These are phyloP conservation scores for Sphagnum magellanicum DNA, from an alignment of 228 moss, liverwort and hornwort genomes.

Conservation along the genomic window DNA sequence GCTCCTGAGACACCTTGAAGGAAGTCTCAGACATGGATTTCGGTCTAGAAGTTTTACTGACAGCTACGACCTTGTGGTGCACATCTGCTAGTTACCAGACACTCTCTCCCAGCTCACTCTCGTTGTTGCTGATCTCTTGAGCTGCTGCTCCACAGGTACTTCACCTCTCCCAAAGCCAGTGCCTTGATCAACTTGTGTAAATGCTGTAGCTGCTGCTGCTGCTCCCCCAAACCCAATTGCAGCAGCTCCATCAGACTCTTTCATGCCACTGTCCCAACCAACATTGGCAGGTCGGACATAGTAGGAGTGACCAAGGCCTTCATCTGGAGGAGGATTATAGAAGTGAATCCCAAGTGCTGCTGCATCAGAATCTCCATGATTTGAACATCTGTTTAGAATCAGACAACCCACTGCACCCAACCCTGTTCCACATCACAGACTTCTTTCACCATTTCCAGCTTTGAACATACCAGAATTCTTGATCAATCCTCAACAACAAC, in stretches of 20 bases:
- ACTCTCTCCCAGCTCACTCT: slow-evolving; percentile 29
- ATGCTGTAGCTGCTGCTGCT: background rate
- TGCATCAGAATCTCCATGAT: slow-evolving; percentile 49
- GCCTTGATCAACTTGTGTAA: too few relatives aligned
- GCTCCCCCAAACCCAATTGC: background rate
- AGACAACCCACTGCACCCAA: slow-evolving; percentile 71
- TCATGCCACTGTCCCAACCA: slow-evolving; percentile 18
- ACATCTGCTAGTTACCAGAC: too few relatives aligned
- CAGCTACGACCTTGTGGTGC: too few relatives aligned
- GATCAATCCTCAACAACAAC: too few relatives aligned
- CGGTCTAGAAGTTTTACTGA: slow-evolving; percentile 20
- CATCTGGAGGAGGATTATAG: slow-evolving; percentile 54
- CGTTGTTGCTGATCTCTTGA: slow-evolving; percentile 17
- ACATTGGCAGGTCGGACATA: slow-evolving; percentile 69
- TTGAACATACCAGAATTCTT: too few relatives aligned
- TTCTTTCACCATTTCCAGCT: too few relatives aligned
- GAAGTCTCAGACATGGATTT: slow-evolving; percentile 76
- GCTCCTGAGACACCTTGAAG: slow-evolving; percentile 96
- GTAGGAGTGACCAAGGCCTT: slow-evolving; percentile 95
- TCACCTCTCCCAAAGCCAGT: too few relatives aligned
- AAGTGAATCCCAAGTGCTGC: slow-evolving; percentile 52
- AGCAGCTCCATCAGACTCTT: slow-evolving; percentile 1
- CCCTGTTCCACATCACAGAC: slow-evolving; percentile 67
- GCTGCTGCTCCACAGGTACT: slow-evolving; percentile 8
- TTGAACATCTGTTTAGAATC: slow-evolving; percentile 35